Evolutionary conservation across 805 yeast genomes (phyloP).

Genomic region (Kodamaea kakaduensis): DNA sequence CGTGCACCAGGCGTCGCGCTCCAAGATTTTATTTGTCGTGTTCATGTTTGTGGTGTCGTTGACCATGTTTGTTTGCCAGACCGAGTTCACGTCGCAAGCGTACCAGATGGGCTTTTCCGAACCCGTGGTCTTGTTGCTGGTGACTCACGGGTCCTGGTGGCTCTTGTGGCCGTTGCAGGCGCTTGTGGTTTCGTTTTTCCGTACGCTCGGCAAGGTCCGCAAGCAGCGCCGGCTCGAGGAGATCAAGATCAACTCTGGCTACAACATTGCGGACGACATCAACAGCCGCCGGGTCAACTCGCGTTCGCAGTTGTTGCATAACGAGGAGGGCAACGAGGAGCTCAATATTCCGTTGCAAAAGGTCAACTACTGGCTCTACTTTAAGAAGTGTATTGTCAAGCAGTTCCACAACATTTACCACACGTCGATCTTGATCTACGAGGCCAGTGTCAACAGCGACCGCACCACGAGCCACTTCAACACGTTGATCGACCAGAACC

Average conservation of each 20-base stretch:
- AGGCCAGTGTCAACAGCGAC: constrained; percentile 36
- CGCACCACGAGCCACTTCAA: constrained; percentile 30
- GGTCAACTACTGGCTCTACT: constrained; percentile 23
- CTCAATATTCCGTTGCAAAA: constrained; percentile 10
- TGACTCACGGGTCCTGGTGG: constrained; percentile 81
- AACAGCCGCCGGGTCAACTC: constrained; percentile 27
- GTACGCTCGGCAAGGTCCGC: constrained; percentile 32
- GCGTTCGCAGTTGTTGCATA: constrained; percentile 27
- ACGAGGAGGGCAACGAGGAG: constrained; percentile 15
- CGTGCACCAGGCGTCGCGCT: constrained; percentile 25
- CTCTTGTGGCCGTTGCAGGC: constrained; percentile 69
- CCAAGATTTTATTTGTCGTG: constrained; percentile 35
- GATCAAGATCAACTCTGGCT: constrained; percentile 7
- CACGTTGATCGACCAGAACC: constrained; percentile 32
- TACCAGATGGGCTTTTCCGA: constrained; percentile 58
- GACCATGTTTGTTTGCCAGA: constrained; percentile 68
- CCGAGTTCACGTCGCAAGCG: constrained; percentile 72
- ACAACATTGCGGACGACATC: constrained; percentile 23
- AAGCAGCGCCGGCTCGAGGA: constrained; percentile 12
- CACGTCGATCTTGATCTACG: constrained; percentile 40
- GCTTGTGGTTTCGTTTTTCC: constrained; percentile 42
- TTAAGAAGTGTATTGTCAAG: constrained; percentile 35
- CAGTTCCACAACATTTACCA: constrained; percentile 44
- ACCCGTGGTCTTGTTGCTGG: constrained; percentile 60
- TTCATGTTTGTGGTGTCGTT: constrained; percentile 33